Evolutionary conservation across 805 yeast species (phyloP), one percentile per base, ranked within the genome.

Genomic region (Candida takata): DNA sequence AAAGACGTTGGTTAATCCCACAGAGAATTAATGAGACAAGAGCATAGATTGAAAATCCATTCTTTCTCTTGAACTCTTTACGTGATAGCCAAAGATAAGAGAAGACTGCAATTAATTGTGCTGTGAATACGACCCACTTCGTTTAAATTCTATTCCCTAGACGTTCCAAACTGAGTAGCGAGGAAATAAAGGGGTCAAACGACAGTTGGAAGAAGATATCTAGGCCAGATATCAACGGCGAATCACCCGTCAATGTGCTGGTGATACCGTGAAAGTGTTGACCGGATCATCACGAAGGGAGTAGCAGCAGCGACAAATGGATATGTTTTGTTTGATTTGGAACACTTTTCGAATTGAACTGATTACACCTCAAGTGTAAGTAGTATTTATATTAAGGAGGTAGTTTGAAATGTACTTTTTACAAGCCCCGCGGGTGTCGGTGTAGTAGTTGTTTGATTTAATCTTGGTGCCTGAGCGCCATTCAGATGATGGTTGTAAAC

Each of bases 171-270:
- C 53, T 59, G 5, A 56, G 10, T 3, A 44, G 5, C 11, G 64
- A 46, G 3, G 61, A 60, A 11, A 51, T 4, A 2, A 47, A 27
- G 30, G 61, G 35, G 2, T 64, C 67, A 13, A 58, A 40, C 3
- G 61, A 38, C 6, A 58, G n/a, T 16, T 3, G 71, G 65, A 1
- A 66, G 36, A 3, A 52, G n/a, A n/a, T 36, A 37, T 64, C 67
- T 2, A 64, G 47, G 1, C 64, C 62, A 1, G 68, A 49, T 4
- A 63, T 32, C 6, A 68, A 35, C 0, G 65, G 51, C 6, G 61
- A 43, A 28, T 59, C 43, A 8, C 40, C 38, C 2, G n/a, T 58
- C 56, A 12, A 57, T 40, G 27, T 42, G 47, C 25, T 46, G 43
- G 27, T 58, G 47, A 33, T 57, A 59, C 23, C 60, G 54, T 8